Base-by-base conservation (phyloP, 306 rosid genomes). In the Pyrus betulifolia region DNA sequence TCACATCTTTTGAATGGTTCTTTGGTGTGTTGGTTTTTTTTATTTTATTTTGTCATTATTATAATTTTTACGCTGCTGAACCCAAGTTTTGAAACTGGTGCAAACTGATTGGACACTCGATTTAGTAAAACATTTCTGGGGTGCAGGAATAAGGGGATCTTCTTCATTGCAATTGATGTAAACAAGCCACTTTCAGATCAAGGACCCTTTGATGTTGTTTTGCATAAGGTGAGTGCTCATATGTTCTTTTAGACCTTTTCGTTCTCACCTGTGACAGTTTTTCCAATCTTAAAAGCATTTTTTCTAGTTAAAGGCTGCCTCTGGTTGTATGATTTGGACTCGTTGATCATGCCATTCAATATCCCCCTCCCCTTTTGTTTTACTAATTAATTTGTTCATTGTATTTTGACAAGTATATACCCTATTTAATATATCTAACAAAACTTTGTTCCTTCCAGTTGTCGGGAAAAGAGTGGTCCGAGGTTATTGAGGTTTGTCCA, bases 171-270 rank as follows among this genome's bases (percentile, higher is more conserved):
- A 51, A 88, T 93, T 79, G 98, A 93, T 83, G 88, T 86, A 42
- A 86, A 73, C 69, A 82, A 85, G 77, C 84, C 96, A 14, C 91
- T 91, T 71, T 84, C 92, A 28, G 97, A 91, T 70, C 98, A 93
- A 82, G 98, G 98, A 68, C 97, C 98, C 27, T 93, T 93, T 80
- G 97, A 93, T 79, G 79, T 93, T 62, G 96, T 93, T 80, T 73
- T 93, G 86, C 98, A 93, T 64, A 93, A 93, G 98, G 98, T 93
- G 67, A 74, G 85, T 69, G 6, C 19, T 78, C 68, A 46, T 51
- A 40, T 69, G 30, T 63, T 75, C 64, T 70, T 67, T 74, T 76
- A 52, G 67, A 74, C 45, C 13, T 1, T 22, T 44, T 75, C 70
- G 13, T 72, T 21, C 9, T 54, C 82, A 74, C 72, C 46, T 49